Conservation (phyloP, 768 basidiomycete species). For the Amanita fuliginea region DNA sequence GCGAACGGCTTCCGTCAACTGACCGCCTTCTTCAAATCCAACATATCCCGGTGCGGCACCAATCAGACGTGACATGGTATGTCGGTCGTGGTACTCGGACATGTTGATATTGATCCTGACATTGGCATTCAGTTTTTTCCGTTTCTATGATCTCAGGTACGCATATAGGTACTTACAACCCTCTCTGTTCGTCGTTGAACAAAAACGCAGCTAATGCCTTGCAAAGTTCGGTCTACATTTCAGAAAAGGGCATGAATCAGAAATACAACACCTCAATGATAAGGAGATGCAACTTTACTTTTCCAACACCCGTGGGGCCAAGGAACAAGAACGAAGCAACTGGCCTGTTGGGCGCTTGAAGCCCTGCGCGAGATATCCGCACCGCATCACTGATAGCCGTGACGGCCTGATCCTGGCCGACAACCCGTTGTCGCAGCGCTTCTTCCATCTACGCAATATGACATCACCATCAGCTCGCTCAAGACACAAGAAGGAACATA, state of each 20-base stretch:
- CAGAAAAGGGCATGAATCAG: neutral
- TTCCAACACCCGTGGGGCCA: constrained; percentile 83
- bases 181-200: constrained; percentile 82
- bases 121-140: too few species aligned
- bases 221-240: constrained; percentile 67
- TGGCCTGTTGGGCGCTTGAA: constrained; percentile 82
- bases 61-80: constrained; percentile 83
- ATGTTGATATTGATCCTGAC: constrained; percentile 66
- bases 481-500: constrained; percentile 7
- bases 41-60: constrained; percentile 92
- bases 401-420: constrained; percentile 90
- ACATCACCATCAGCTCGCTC: neutral
- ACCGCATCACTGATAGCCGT: constrained; percentile 82
- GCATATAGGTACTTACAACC: constrained; percentile 44
- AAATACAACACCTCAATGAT: neutral
- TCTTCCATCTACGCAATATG: constrained; percentile 74
- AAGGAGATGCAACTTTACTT: constrained; percentile 28
- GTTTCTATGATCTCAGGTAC: neutral
- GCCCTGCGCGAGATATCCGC: constrained; percentile 82
- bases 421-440: constrained; percentile 56
- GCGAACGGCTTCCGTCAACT: constrained; percentile 87
- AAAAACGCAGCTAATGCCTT: constrained; percentile 84
- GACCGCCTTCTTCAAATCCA: constrained; percentile 82
- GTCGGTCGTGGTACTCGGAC: constrained; percentile 74
- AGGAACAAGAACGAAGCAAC: constrained; percentile 90